These are phyloP conservation scores for Xylaria sp. DNA, from an alignment of 2,329 filamentous ascomycete genomes.

Conservation along the genomic window DNA sequence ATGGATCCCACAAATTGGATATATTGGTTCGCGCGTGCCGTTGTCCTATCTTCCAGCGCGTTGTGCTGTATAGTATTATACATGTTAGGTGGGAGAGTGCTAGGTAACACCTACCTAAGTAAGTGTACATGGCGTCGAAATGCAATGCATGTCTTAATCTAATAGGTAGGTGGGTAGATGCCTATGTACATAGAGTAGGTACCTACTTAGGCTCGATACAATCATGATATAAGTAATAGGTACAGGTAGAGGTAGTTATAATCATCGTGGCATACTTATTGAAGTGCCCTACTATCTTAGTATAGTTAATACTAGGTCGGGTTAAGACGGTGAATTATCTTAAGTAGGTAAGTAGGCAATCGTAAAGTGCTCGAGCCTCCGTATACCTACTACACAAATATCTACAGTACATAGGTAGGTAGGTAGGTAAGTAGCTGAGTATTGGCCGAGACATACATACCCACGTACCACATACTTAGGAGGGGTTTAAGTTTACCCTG, in stretches of 20 bases:
- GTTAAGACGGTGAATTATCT: no score
- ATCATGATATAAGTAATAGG: not conserved
- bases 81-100: not conserved
- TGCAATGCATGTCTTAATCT: not conserved
- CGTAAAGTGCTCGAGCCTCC: slow-evolving; percentile 1
- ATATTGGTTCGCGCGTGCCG: slow-evolving; percentile 3
- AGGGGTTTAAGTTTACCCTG: not conserved
- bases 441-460: not conserved
- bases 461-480: not conserved
- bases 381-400: not conserved
- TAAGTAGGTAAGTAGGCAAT: not conserved
- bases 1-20: slow-evolving; percentile 4
- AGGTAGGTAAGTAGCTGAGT: not conserved
- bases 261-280: not conserved
- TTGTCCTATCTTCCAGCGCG: not conserved
- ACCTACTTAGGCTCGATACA: slow-evolving; percentile 1
- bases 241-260: not conserved
- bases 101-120: no score
- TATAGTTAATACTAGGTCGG: no score
- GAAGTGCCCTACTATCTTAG: no score
- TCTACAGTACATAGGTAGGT: no score
- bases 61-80: not conserved
- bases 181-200: no score
- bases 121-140: not conserved
- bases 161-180: slow-evolving; percentile 5